These are phyloP conservation scores for Asterophora parasitica DNA, from an alignment of 768 basidiomycete genomes.

Conservation along the genomic window DNA sequence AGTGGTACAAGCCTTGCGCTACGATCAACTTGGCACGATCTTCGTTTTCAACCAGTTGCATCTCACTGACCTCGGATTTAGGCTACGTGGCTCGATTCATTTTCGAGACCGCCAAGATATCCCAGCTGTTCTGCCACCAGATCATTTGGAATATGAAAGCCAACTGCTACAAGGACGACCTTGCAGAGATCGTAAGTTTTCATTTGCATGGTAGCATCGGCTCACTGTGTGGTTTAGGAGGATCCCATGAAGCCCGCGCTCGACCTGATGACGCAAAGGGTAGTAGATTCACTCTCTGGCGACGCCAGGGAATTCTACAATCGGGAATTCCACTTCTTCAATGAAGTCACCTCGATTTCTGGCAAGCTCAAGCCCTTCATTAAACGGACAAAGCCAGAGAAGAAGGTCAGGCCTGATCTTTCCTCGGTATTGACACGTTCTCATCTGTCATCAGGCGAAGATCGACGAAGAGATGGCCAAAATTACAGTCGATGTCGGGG, in stretches of 20 bases:
- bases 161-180: slow-evolving; percentile 91
- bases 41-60: background rate
- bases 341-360: slow-evolving; percentile 95
- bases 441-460: slow-evolving; percentile 61
- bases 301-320: slow-evolving; percentile 87
- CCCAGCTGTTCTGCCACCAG: slow-evolving; percentile 97
- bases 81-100: slow-evolving; percentile 95
- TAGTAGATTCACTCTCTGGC: slow-evolving; percentile 84
- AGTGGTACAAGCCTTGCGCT: slow-evolving; percentile 92
- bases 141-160: slow-evolving; percentile 99
- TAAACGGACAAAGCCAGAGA: slow-evolving; percentile 92
- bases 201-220: background rate
- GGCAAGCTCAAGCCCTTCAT: slow-evolving; percentile 96
- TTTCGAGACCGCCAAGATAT: slow-evolving; percentile 95
- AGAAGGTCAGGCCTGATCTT: slow-evolving; percentile 62
- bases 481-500: slow-evolving; percentile 88
- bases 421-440: slow-evolving; percentile 1
- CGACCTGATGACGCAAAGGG: slow-evolving; percentile 77
- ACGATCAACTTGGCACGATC: slow-evolving; percentile 75
- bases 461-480: slow-evolving; percentile 99
- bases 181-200: slow-evolving; percentile 67
- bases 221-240: slow-evolving; percentile 44
- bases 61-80: slow-evolving; percentile 22
- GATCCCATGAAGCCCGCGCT: slow-evolving; percentile 95
- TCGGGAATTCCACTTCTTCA: slow-evolving; percentile 93